Evolutionary conservation across 768 basidiomycete genomes (phyloP).

Genomic region (Boletus sp.): DNA sequence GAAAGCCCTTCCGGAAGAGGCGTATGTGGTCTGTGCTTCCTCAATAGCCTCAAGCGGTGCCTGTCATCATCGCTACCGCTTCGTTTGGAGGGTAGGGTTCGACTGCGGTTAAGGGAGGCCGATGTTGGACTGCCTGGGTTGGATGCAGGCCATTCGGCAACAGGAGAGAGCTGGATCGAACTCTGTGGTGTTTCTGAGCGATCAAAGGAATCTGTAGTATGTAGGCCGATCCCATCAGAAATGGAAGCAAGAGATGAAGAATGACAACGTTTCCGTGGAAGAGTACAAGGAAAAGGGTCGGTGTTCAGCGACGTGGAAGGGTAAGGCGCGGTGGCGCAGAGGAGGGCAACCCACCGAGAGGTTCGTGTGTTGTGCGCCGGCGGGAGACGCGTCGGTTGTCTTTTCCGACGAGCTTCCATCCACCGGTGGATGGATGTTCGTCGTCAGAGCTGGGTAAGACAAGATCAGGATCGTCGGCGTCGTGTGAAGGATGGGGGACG

Average conservation of each 20-base stretch:
- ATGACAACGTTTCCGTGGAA: not conserved
- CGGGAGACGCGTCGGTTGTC: constrained; percentile 45
- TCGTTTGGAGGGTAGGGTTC: constrained; percentile 52
- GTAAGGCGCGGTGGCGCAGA: constrained; percentile 32
- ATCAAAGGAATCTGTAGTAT: constrained; percentile 18
- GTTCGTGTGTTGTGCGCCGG: constrained; percentile 56
- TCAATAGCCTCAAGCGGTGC: constrained; percentile 40
- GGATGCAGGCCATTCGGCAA: constrained; percentile 41
- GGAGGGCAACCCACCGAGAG: constrained; percentile 32
- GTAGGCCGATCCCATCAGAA: constrained; percentile 12
- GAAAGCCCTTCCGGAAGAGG: constrained; percentile 21
- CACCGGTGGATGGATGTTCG: constrained; percentile 42
- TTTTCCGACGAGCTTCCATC: constrained; percentile 52
- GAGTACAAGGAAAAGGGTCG: constrained; percentile 12
- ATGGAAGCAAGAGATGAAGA: constrained; percentile 1
- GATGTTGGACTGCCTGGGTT: constrained; percentile 28
- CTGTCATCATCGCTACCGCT: constrained; percentile 33
- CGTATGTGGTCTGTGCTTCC: constrained; percentile 50
- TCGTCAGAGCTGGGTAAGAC: constrained; percentile 47
- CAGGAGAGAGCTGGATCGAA: constrained; percentile 43
- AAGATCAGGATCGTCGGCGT: constrained; percentile 46
- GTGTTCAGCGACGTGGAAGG: constrained; percentile 28
- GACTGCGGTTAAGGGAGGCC: constrained; percentile 48
- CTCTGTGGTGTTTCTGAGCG: constrained; percentile 26
- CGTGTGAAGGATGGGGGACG: constrained; percentile 8